phyloP scores from a whole-genome alignment of 1,284 basidiomycete genomes.

The Pseudozyma thailandica region DNA sequence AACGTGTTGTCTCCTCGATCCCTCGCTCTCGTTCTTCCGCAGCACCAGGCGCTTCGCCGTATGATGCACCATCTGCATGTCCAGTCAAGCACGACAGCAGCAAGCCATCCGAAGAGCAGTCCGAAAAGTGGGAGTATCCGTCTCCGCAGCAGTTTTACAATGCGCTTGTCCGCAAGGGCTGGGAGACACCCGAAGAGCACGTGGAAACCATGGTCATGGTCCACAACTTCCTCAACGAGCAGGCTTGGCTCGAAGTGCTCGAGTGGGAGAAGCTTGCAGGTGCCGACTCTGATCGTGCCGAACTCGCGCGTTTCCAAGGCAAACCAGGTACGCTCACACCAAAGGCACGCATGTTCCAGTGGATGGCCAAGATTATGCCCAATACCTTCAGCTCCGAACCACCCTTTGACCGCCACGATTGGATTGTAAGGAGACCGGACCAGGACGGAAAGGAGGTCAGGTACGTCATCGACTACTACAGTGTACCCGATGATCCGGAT shows the following conservation, averaged over 20 bases:
- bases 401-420: conserved; percentile 99
- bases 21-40: conserved; percentile 74
- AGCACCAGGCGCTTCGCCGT: conserved; percentile 61
- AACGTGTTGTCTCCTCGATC: conserved; percentile 84
- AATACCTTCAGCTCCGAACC: conserved; percentile 87
- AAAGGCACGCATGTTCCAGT: conserved; percentile 85
- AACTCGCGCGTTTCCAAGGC: conserved; percentile 87
- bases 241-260: conserved; percentile 93
- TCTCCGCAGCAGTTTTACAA: conserved; percentile 99
- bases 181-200: conserved; percentile 96
- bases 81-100: conserved; percentile 58
- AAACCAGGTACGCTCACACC: conserved; percentile 82
- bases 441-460: conserved; percentile 58
- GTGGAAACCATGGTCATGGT: conserved; percentile 97
- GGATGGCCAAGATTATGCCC: conserved; percentile 88
- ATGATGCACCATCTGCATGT: conserved; percentile 60
- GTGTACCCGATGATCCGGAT: conserved; percentile 52
- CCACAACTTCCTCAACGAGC: conserved; percentile 97
- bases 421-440: conserved; percentile 81
- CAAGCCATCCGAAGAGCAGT: conserved; percentile 42
- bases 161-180: conserved; percentile 93
- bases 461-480: conserved; percentile 68
- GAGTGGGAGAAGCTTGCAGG: conserved; percentile 80
- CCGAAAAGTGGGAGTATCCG: conserved; percentile 88
- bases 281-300: conserved; percentile 66